Base-by-base conservation (phyloP, 371 early-diverging fungal genomes). In the Conidiobolus incongruus region DNA sequence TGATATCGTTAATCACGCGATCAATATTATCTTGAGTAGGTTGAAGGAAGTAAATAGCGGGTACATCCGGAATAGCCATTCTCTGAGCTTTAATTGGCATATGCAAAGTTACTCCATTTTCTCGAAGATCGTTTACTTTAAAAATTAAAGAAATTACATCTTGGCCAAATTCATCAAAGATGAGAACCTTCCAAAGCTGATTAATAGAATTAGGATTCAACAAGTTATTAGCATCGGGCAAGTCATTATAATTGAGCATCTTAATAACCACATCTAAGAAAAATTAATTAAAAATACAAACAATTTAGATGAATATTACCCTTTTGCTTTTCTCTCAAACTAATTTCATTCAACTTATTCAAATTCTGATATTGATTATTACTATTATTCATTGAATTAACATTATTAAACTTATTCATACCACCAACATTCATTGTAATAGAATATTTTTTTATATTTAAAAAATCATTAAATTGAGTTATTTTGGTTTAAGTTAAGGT, bases 81-180 rank as follows among this genome's bases (percentile, higher is more conserved):
- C 98, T 69, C 20, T 77, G 80, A 35, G 78, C 70, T 30, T 70
- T 67, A 31, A 96, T 59, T 13, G 67, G 67, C 68, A 74, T 74
- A 52, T 98, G 95, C 23, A 95, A 85, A 1, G 99, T 98, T 23
- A 99, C 77, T n/a, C 98, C 98, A 52, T 81, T 70, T 47, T 96
- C 95, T 45, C 98, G 80, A 46, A 99, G 75, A 54, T 98, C 97
- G 54, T 81, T 90, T 15, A 98, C 85, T 46, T 83, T 83, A 46
- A 98, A 70, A 21, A 98, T 72, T n/a, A 97, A 92, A 7, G 94
- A 87, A 39, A 99, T 83, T 44, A 98, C 72, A 52, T 93, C 86
- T 49, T 89, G 89, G 3, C 94, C 85, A 48, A 77, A 73, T 48
- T 73, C 62, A 59, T 99, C 99, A 60, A 98, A 84, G 28, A 99